phyloP scores from a whole-genome alignment of 2,329 filamentous ascomycete species.

The Hortaea werneckii region DNA sequence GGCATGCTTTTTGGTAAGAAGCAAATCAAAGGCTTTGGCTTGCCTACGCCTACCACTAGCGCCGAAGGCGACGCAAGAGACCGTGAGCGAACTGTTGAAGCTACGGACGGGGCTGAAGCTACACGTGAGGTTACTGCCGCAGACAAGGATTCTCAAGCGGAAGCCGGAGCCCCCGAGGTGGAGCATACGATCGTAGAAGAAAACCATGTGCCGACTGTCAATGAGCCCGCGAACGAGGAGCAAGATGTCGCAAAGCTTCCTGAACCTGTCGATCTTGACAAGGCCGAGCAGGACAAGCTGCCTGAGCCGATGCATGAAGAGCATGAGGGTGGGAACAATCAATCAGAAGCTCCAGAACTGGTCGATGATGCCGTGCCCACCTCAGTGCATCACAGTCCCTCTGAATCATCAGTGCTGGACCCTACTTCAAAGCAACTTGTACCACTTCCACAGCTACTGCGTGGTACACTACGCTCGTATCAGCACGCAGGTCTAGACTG shows the following conservation, averaged over 20 bases:
- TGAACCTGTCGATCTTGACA: neutral
- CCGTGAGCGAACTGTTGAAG: slow-evolving; percentile 5
- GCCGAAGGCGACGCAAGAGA: slow-evolving; percentile 15
- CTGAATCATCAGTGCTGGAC: slow-evolving; percentile 20
- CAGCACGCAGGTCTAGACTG: slow-evolving; percentile 96
- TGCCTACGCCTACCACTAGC: slow-evolving; percentile 24
- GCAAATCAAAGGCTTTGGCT: slow-evolving; percentile 18
- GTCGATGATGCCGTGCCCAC: neutral
- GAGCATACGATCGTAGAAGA: neutral
- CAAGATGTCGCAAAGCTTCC: neutral
- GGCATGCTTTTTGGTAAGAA: slow-evolving; percentile 21
- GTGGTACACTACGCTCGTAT: slow-evolving; percentile 86
- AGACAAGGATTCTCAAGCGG: neutral
- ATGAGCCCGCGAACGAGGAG: neutral
- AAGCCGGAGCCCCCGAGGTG: neutral
- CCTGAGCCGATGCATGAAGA: neutral
- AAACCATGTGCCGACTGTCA: neutral
- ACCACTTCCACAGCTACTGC: slow-evolving; percentile 59
- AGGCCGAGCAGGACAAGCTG: neutral
- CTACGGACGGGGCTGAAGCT: neutral
- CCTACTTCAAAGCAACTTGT: slow-evolving; percentile 13
- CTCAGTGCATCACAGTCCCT: slow-evolving; percentile 1
- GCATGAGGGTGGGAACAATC: no score
- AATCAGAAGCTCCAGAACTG: neutral
- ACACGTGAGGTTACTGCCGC: neutral